Base-by-base conservation (phyloP, 129 eudicot genomes). In the Mikania micrantha region DNA sequence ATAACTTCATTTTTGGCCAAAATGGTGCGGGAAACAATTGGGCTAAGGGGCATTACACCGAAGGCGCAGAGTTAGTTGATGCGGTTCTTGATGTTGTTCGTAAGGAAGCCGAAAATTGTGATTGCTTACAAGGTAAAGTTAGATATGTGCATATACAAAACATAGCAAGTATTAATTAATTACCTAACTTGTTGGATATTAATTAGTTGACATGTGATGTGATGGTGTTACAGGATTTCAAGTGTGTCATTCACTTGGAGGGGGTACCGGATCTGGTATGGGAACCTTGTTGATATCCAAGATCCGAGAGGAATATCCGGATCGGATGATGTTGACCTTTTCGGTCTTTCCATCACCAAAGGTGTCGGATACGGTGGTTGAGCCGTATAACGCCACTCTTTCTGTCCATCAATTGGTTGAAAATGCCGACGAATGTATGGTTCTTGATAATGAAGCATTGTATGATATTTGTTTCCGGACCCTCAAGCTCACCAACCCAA, bases 251-350 rank as follows among this genome's bases (percentile, higher is more conserved):
- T 88, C 96, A 5, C 78, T 88, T 50, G 95, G 95, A 80, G 95
- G 95, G 22, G 95, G 95, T 36, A 87, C 95, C 0, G 90, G 90
- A 60, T 88, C 95, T 13, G 96, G 96, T 67, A 88, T 88, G 96
- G 96, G 96, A 8, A 88, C 96, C 7, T 73, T 88, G 36, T 41
- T 88, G 17, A 81, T 88, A 48, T 88, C 96, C 0, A 88, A 88
- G 87, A 88, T 88, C 79, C 70, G 91, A 61, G 96, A 88, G 56
- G 96, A 88, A 75, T 88, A 85, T 42, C 96, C 96, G 4, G 96
- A 88, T 52, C 74, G 96, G 49, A 88, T 88, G 96, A 83, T 88
- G 92, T 48, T 88, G 85, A 88, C 96, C 2, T 88, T 88, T 73
- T 88, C 96, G 4, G 95, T 88, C 13, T 88, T 88, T 19, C 95